A percentile compares a stretch with the other conserved stretches of the same genome.
Conservation (phyloP, 352 stramenopile genomes). For the Pythium utonaiense region DNA sequence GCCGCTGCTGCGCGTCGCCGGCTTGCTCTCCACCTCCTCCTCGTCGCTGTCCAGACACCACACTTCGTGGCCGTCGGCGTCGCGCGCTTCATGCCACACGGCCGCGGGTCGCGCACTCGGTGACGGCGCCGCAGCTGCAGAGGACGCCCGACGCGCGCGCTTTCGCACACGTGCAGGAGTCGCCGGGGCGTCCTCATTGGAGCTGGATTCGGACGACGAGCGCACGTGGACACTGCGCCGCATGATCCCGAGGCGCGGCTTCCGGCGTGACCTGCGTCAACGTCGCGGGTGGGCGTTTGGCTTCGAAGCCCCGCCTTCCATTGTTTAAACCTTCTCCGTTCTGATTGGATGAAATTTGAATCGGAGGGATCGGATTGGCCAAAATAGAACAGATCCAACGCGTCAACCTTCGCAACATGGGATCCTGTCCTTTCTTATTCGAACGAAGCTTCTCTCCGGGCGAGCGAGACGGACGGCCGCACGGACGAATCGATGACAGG, state of each 20-base stretch:
- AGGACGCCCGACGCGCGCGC: conserved; percentile 50
- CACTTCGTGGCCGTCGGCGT: conserved; percentile 47
- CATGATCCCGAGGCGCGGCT: conserved; percentile 7
- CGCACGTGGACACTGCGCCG: background rate
- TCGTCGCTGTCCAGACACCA: conserved; percentile 32
- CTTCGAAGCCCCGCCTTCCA: conserved; percentile 16
- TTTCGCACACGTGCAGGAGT: conserved; percentile 33
- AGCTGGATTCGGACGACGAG: conserved; percentile 1
- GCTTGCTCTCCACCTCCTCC: conserved; percentile 3
- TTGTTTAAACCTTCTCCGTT: conserved; percentile 2
- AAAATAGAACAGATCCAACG: conserved; percentile 3
- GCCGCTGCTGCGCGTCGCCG: background rate
- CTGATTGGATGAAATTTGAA: background rate
- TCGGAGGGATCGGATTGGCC: background rate
- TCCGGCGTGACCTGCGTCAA: background rate
- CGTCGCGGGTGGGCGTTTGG: conserved; percentile 1
- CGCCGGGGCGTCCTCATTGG: background rate
- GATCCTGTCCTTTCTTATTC: conserved; percentile 7
- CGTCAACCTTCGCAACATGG: conserved; percentile 2
- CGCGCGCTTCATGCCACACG: conserved; percentile 58
- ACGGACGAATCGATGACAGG: background rate
- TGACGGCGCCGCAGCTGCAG: background rate
- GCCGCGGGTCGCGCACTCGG: background rate
- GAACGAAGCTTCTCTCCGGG: too few relatives aligned
- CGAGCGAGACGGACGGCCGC: too few relatives aligned